A percentile compares a stretch with the other conserved stretches of the same genome.
Evolutionary conservation across 2,329 filamentous ascomycete species (phyloP).

Genomic region (Fusarium equiseti): DNA sequence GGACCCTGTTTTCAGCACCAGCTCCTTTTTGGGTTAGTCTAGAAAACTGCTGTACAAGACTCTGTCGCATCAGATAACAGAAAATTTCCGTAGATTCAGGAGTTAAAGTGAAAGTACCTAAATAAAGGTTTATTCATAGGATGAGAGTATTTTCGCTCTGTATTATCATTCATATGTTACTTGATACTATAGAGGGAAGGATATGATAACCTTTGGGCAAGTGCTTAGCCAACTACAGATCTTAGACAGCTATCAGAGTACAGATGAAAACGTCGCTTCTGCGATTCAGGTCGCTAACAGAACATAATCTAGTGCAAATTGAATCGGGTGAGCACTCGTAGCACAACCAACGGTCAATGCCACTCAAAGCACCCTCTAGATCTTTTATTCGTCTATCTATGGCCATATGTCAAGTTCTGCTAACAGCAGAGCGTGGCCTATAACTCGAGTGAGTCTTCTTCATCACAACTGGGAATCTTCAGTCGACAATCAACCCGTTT

Average conservation of each 20-base stretch:
- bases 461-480: slow-evolving; percentile 47
- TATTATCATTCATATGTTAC: background rate
- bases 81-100: background rate
- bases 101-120: background rate
- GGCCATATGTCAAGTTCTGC: slow-evolving; percentile 37
- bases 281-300: background rate
- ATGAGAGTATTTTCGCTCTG: background rate
- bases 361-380: background rate
- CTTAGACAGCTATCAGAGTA: background rate
- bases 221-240: background rate
- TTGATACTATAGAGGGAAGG: background rate
- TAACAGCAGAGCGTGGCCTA: slow-evolving; percentile 30
- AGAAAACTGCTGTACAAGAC: background rate
- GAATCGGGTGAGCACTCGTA: background rate
- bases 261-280: background rate
- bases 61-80: background rate
- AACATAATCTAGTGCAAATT: background rate
- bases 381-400: slow-evolving; percentile 36
- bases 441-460: slow-evolving; percentile 47
- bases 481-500: slow-evolving; percentile 46
- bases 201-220: background rate
- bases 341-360: slow-evolving; percentile 1
- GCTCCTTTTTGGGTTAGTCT: slow-evolving; percentile 26
- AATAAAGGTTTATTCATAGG: no score
- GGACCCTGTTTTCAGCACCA: slow-evolving; percentile 37